A percentile compares a stretch with the other conserved stretches of the same genome.
Conservation (phyloP, 306 rosid species). For the Ziziphus jujuba region DNA sequence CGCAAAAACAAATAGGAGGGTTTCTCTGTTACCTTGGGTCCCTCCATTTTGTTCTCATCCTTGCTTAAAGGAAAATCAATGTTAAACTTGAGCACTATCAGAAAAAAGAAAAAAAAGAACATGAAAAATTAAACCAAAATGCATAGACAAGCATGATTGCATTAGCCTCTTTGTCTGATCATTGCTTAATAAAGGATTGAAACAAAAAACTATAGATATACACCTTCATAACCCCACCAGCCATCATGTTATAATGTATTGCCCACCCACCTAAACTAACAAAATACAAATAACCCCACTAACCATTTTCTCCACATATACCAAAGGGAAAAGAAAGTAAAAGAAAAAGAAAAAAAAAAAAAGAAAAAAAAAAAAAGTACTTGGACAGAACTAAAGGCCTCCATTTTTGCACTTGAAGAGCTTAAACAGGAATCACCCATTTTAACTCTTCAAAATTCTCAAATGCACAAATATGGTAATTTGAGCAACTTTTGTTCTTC, state of each 20-base stretch:
- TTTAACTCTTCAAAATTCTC: slow-evolving; percentile 35
- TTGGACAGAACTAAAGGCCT: slow-evolving; percentile 42
- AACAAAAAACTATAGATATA: slow-evolving; percentile 66
- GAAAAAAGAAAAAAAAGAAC: slow-evolving; percentile 33
- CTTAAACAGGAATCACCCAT: slow-evolving; percentile 29
- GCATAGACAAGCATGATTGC: slow-evolving; percentile 65
- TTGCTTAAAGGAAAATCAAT: slow-evolving; percentile 7
- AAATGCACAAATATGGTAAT: slow-evolving; percentile 27
- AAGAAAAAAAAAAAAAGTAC: slow-evolving; percentile 15
- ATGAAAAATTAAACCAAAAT: slow-evolving; percentile 36
- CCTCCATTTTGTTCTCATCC: slow-evolving; percentile 5
- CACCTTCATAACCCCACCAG: slow-evolving; percentile 68
- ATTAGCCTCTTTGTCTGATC: slow-evolving; percentile 55
- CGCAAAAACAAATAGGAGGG: background rate
- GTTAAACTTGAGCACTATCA: slow-evolving; percentile 20
- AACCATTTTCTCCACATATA: slow-evolving; percentile 35
- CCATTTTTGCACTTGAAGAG: slow-evolving; percentile 46
- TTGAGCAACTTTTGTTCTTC: background rate
- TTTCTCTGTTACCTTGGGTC: background rate
- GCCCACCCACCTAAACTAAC: slow-evolving; percentile 52
- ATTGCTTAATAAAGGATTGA: slow-evolving; percentile 51
- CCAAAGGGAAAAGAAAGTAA: slow-evolving; percentile 7
- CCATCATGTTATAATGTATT: slow-evolving; percentile 62
- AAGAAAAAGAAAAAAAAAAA: slow-evolving; percentile 21
- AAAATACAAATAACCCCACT: slow-evolving; percentile 45